Evolutionary conservation across 2,329 filamentous ascomycete genomes (phyloP).

Genomic region (Chaetomiaceae sp.): DNA sequence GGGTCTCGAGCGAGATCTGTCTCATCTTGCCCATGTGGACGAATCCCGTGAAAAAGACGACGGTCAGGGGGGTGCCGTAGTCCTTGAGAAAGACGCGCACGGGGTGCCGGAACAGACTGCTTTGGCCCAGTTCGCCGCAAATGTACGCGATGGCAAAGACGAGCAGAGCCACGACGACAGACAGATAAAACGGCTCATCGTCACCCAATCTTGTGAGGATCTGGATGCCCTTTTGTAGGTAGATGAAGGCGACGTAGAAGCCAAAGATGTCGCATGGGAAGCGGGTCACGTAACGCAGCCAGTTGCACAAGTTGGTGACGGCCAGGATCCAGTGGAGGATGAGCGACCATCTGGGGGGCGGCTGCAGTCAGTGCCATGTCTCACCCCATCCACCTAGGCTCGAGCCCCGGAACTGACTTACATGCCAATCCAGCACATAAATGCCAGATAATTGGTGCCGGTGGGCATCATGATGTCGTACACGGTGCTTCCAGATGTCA

Average conservation of each 20-base stretch:
- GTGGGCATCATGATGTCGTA: slow-evolving; percentile 79
- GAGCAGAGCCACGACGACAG: slow-evolving; percentile 68
- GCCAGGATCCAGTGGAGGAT: slow-evolving; percentile 82
- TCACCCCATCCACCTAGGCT: neutral
- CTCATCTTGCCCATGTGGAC: slow-evolving; percentile 80
- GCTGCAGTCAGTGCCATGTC: neutral
- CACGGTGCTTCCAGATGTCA: slow-evolving; percentile 56
- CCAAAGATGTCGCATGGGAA: slow-evolving; percentile 94
- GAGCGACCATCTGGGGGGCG: slow-evolving; percentile 62
- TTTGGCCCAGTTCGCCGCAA: slow-evolving; percentile 65
- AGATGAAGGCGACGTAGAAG: slow-evolving; percentile 90
- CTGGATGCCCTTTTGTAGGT: slow-evolving; percentile 85
- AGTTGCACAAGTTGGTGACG: slow-evolving; percentile 81
- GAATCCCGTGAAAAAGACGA: slow-evolving; percentile 87
- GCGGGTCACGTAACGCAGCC: slow-evolving; percentile 79
- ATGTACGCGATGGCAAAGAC: slow-evolving; percentile 73
- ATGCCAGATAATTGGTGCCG: slow-evolving; percentile 76
- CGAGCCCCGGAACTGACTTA: slow-evolving; percentile 34
- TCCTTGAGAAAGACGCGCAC: slow-evolving; percentile 81
- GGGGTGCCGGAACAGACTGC: slow-evolving; percentile 67
- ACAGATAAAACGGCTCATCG: slow-evolving; percentile 68
- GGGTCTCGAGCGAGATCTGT: slow-evolving; percentile 60
- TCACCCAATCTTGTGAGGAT: slow-evolving; percentile 72
- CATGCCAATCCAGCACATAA: slow-evolving; percentile 90
- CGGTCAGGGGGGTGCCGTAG: slow-evolving; percentile 77